phyloP scores from a whole-genome alignment of 768 basidiomycete genomes.

The Thelephora ganbajun region DNA sequence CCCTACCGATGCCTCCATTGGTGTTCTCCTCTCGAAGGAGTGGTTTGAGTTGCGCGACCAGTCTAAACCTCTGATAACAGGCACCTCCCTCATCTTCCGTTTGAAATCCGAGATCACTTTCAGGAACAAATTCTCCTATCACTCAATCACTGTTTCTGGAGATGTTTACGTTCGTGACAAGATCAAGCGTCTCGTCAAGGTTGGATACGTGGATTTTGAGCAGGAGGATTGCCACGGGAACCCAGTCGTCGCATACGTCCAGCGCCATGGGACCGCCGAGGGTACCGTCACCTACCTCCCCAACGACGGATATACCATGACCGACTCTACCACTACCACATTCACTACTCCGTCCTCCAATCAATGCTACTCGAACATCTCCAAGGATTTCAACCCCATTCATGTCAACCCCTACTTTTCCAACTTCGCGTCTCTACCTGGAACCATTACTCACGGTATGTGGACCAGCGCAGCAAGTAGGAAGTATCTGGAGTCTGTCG shows the following conservation, averaged over 20 bases:
- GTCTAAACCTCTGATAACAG: slow-evolving; percentile 58
- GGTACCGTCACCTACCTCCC: slow-evolving; percentile 67
- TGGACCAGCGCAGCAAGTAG: slow-evolving; percentile 95
- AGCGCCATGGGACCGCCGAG: slow-evolving; percentile 76
- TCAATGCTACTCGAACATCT: slow-evolving; percentile 89
- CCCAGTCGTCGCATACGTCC: slow-evolving; percentile 83
- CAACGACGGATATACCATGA: slow-evolving; percentile 78
- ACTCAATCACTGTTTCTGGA: slow-evolving; percentile 69
- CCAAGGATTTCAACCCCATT: slow-evolving; percentile 98
- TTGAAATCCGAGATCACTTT: slow-evolving; percentile 76
- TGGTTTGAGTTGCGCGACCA: slow-evolving; percentile 97
- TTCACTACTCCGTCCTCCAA: slow-evolving; percentile 86
- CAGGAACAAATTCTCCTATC: slow-evolving; percentile 81
- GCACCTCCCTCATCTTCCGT: slow-evolving; percentile 82
- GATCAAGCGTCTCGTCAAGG: slow-evolving; percentile 77
- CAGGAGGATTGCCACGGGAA: slow-evolving; percentile 86
- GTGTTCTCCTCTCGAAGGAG: slow-evolving; percentile 88
- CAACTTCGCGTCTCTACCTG: slow-evolving; percentile 81
- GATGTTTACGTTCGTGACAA: slow-evolving; percentile 82
- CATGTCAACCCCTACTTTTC: slow-evolving; percentile 98
- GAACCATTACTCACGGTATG: slow-evolving; percentile 96
- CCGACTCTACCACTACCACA: slow-evolving; percentile 40
- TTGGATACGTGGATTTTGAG: slow-evolving; percentile 77
- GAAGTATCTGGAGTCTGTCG: slow-evolving; percentile 83
- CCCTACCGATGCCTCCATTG: slow-evolving; percentile 65